Percentiles rank a stretch among this genome's conserved stretches.
These are phyloP conservation scores for Linum usitatissimum DNA, from an alignment of 345 rosid genomes.

Conservation along the genomic window DNA sequence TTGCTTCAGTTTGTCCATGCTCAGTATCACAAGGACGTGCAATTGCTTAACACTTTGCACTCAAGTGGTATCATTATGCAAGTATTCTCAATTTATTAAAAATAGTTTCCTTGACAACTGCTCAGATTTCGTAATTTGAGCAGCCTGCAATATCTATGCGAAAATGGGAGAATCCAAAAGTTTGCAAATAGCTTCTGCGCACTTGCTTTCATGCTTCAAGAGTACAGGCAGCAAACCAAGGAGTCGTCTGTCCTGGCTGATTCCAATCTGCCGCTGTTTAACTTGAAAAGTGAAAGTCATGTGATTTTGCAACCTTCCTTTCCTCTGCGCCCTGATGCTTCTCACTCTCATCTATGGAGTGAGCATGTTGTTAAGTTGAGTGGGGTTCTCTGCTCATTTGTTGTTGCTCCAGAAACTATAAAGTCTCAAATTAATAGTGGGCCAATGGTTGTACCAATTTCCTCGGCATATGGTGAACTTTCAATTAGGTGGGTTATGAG, in stretches of 20 bases:
- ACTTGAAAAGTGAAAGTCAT: slow-evolving; percentile 15
- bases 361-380: slow-evolving; percentile 42
- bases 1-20: neutral
- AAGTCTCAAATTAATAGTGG: slow-evolving; percentile 24
- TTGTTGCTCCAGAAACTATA: slow-evolving; percentile 34
- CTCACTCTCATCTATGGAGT: slow-evolving; percentile 37
- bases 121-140: slow-evolving; percentile 55
- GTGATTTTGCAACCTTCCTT: slow-evolving; percentile 19
- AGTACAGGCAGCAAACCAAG: slow-evolving; percentile 31
- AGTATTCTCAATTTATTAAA: neutral
- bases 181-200: slow-evolving; percentile 74
- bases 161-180: slow-evolving; percentile 65
- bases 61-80: neutral
- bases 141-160: slow-evolving; percentile 63
- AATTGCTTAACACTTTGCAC: neutral
- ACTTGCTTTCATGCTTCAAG: slow-evolving; percentile 51
- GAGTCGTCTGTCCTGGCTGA: slow-evolving; percentile 21
- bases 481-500: slow-evolving; percentile 59
- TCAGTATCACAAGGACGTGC: neutral
- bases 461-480: slow-evolving; percentile 48
- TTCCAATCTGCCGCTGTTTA: slow-evolving; percentile 15
- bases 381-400: slow-evolving; percentile 46
- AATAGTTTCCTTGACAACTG: slow-evolving; percentile 33
- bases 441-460: slow-evolving; percentile 27
- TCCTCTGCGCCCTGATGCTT: slow-evolving; percentile 22